Evolutionary conservation across 2,329 filamentous ascomycete species (phyloP).

Genomic region (Chaetomium strumarium): DNA sequence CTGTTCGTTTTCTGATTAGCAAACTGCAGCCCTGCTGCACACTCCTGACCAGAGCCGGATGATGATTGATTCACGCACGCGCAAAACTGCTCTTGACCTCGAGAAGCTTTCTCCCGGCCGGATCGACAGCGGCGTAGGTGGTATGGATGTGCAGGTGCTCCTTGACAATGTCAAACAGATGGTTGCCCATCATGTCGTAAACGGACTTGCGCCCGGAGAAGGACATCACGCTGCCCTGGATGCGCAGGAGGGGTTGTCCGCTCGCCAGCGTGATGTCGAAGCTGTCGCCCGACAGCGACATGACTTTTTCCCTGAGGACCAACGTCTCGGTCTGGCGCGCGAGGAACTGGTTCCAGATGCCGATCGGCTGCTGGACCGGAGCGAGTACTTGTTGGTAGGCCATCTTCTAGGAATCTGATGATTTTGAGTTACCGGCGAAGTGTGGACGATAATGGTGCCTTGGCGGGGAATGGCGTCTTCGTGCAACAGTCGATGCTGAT

Average conservation of each 20-base stretch:
- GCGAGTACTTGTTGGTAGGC: slow-evolving; percentile 21
- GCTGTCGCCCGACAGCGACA: slow-evolving; percentile 46
- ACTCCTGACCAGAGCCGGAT: too few relatives aligned
- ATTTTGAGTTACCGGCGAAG: too few relatives aligned
- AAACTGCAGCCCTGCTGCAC: neutral
- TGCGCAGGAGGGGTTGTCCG: slow-evolving; percentile 48
- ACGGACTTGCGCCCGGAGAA: slow-evolving; percentile 52
- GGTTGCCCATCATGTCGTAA: slow-evolving; percentile 44
- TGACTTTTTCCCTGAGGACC: slow-evolving; percentile 50
- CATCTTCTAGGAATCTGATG: too few relatives aligned
- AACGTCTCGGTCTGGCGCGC: slow-evolving; percentile 42
- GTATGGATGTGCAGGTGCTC: slow-evolving; percentile 45
- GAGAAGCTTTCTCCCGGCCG: slow-evolving; percentile 33
- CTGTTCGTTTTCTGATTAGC: slow-evolving; percentile 28
- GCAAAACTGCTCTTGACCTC: slow-evolving; percentile 51
- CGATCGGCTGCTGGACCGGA: slow-evolving; percentile 31
- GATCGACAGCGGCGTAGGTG: slow-evolving; percentile 33
- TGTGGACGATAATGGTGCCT: too few relatives aligned
- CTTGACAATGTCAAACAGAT: slow-evolving; percentile 54
- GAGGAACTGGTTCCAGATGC: slow-evolving; percentile 36
- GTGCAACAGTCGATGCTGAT: too few relatives aligned
- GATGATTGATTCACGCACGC: slow-evolving; percentile 36
- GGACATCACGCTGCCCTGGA: slow-evolving; percentile 50
- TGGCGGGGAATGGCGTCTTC: too few relatives aligned
- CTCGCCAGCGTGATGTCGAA: slow-evolving; percentile 53